phyloP scores from a whole-genome alignment of 2,329 filamentous ascomycete genomes.

The Fusarium torreyae region DNA sequence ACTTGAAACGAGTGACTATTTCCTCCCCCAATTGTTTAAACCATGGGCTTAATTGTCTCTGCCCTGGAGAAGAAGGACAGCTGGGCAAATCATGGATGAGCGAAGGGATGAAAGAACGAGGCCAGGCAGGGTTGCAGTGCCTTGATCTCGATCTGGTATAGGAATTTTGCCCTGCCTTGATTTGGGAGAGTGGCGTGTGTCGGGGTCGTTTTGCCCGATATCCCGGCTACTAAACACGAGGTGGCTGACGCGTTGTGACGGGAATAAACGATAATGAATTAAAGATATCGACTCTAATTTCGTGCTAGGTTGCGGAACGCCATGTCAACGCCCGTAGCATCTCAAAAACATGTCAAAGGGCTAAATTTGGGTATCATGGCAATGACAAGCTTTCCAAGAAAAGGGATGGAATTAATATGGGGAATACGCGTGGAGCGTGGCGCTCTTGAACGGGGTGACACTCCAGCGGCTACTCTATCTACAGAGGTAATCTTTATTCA shows the following conservation, averaged over 20 bases:
- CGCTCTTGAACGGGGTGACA: background rate
- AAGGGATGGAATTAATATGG: constrained; percentile 27
- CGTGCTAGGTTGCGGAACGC: no score
- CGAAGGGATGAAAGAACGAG: constrained; percentile 15
- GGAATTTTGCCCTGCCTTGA: constrained; percentile 39
- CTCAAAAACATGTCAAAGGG: background rate
- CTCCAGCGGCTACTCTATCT: constrained; percentile 2
- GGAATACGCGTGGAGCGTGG: constrained; percentile 36
- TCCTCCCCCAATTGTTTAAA: constrained; percentile 18
- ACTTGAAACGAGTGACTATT: constrained; percentile 40
- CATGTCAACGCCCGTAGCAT: background rate
- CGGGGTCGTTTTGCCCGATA: constrained; percentile 34
- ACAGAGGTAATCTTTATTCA: background rate
- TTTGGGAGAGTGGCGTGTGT: constrained; percentile 34
- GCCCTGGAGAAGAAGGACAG: constrained; percentile 18
- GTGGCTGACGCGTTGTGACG: constrained; percentile 23
- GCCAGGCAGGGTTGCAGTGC: constrained; percentile 2
- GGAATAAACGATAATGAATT: constrained; percentile 8
- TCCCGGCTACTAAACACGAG: constrained; percentile 8
- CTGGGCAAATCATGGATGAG: constrained; percentile 29
- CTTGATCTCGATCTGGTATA: constrained; percentile 36
- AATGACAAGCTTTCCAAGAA: constrained; percentile 13
- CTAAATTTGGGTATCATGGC: background rate
- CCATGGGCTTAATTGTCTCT: constrained; percentile 28
- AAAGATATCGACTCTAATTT: background rate